phyloP scores from a whole-genome alignment of 2,329 filamentous ascomycete genomes.

The Beauveria bassiana region DNA sequence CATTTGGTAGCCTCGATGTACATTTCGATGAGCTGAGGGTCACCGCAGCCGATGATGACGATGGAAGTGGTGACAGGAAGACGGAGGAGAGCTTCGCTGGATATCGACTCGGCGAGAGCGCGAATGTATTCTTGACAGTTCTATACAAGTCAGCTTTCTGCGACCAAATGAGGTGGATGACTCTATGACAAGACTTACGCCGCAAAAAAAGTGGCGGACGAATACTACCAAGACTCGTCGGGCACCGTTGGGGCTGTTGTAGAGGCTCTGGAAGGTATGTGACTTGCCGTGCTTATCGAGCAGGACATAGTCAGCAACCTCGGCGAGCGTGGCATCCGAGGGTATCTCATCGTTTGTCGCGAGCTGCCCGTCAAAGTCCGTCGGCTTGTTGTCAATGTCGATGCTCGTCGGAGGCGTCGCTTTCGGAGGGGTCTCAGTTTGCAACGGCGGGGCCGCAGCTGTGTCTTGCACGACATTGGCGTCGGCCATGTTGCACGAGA shows the following conservation, averaged over 20 bases:
- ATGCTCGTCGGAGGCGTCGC: constrained; percentile 19
- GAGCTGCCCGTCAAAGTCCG: constrained; percentile 50
- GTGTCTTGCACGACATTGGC: neutral
- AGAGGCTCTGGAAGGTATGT: constrained; percentile 55
- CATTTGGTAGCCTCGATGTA: constrained; percentile 58
- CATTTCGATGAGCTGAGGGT: constrained; percentile 57
- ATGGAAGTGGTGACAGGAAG: constrained; percentile 54
- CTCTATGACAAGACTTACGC: constrained; percentile 42
- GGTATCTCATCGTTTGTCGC: constrained; percentile 49
- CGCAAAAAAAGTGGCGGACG: constrained; percentile 74
- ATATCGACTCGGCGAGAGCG: constrained; percentile 51
- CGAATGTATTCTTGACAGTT: constrained; percentile 71
- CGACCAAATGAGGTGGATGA: too few relatives aligned
- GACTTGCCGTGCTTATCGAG: constrained; percentile 54
- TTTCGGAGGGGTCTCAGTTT: constrained; percentile 1
- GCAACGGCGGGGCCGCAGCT: neutral
- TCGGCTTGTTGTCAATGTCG: constrained; percentile 32
- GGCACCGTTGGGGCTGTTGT: constrained; percentile 45
- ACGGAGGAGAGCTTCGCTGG: constrained; percentile 38
- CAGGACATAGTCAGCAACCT: constrained; percentile 48
- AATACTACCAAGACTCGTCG: constrained; percentile 62
- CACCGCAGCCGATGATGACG: constrained; percentile 65
- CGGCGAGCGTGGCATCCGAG: constrained; percentile 37
- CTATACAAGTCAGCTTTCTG: constrained; percentile 29
- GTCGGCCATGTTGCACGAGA: neutral